These are phyloP conservation scores for Paecilomyces fulvus DNA, from an alignment of 2,329 filamentous ascomycete species.

Conservation along the genomic window DNA sequence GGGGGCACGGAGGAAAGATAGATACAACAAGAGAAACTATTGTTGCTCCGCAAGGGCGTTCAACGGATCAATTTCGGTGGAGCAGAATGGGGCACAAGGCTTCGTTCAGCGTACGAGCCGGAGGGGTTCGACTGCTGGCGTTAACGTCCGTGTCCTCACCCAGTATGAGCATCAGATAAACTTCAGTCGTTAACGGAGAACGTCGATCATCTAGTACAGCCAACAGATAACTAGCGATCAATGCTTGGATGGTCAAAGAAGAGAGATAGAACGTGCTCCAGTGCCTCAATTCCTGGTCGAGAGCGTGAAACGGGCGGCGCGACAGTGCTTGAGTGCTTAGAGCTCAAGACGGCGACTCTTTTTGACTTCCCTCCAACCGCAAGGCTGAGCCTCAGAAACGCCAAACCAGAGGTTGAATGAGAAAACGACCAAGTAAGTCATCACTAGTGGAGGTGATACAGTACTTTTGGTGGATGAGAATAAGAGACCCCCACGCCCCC, in stretches of 20 bases:
- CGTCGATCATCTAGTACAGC: neutral
- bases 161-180: neutral
- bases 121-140: neutral
- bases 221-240: neutral
- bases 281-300: neutral
- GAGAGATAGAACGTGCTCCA: neutral
- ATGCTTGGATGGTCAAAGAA: neutral
- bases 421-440: neutral
- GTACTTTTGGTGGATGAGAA: neutral
- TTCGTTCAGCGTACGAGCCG: neutral
- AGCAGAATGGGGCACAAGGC: neutral
- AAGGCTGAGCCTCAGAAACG: neutral
- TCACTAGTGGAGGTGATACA: neutral
- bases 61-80: conserved; percentile 1
- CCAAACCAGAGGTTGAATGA: neutral
- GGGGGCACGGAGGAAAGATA: neutral
- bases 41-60: neutral
- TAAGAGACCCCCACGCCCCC: neutral
- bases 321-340: neutral
- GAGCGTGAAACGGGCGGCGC: neutral
- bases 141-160: neutral
- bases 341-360: neutral
- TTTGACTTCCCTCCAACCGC: neutral
- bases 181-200: neutral
- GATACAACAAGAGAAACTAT: neutral